Conservation (phyloP, 208 protist genomes). For the Wallacemonas collosoma region DNA sequence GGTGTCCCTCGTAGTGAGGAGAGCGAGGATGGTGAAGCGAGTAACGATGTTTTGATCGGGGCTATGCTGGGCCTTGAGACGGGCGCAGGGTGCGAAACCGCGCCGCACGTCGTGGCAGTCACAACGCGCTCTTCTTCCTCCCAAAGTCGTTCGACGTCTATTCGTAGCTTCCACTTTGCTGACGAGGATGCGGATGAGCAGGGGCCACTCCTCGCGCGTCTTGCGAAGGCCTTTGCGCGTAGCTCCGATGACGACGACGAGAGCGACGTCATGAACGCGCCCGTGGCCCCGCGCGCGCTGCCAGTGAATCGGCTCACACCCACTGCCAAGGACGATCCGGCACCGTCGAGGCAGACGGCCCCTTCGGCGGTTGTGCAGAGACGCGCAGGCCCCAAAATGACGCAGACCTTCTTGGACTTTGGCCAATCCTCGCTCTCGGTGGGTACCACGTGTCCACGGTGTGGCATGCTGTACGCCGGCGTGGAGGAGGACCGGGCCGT, state of each 20-base stretch:
- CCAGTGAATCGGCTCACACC: no score
- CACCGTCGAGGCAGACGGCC: no score
- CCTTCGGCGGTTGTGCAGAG: not conserved
- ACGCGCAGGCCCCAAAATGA: not conserved
- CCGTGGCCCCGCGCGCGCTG: no score
- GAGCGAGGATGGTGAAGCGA: not conserved
- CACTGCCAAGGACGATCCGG: no score
- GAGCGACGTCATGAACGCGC: no score
- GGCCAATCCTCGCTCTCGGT: constrained; percentile 43
- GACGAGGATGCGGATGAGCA: not conserved
- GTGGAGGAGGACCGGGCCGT: constrained; percentile 47
- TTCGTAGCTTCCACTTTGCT: constrained; percentile 6
- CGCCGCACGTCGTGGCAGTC: no score
- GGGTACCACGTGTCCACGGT: constrained; percentile 42
- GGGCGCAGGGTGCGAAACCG: not conserved
- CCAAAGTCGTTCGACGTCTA: not conserved
- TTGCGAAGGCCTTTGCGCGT: constrained; percentile 3
- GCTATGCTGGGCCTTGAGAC: constrained; percentile 1
- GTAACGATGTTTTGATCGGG: not conserved
- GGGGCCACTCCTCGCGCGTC: not conserved
- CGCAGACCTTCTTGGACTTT: constrained; percentile 79
- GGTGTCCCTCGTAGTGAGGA: not conserved
- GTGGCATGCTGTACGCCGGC: constrained; percentile 67
- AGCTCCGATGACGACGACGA: no score
- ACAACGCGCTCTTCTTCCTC: not conserved